Base-by-base conservation (phyloP, 2,329 filamentous ascomycete species). In the Pestalotiopsis sp. region DNA sequence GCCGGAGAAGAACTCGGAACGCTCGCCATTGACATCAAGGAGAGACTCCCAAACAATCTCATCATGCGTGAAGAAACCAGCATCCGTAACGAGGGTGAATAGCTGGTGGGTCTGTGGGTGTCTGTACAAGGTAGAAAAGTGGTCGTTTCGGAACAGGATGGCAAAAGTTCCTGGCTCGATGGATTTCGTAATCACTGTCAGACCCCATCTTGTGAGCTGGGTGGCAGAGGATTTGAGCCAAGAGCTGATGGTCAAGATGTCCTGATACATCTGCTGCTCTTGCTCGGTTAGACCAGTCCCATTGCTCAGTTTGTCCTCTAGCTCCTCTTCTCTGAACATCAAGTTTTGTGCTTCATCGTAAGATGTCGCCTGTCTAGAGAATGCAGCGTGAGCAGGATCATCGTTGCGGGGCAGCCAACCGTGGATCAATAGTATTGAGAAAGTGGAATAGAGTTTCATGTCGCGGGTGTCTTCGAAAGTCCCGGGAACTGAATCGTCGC, bases 31-130 rank as follows among this genome's bases (percentile, higher is more conserved):
- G 25, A 97, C 91, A 74, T 98, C 95, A 0, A 92, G 91, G 2
- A 99, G 85, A 11, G 92, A 96, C 80, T 99, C 96, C 96, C 96
- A 99, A 0, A 99, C 93, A 13, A 99, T 90, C 78, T 98, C 95
- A 17, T 94, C 92, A 73, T 98, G 94, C 11, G 86, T 88, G 12
- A 92, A 91, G 76, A 97, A 99, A 0, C 96, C 96, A 31, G 94
- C 92, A 77, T 99, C 96, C 0, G 96, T 98, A 14, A 99, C 94
- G 3, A 99, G 83, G 0, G 93, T 94, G 71, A 95, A 88, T 1
- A 98, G 85, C 72, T 93, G 87, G 56, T 89, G 85, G 0, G 91
- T 93, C 59, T 90, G 84, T 0, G 95, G 94, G 74, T 98, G 94
- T 70, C 95, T 93, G 80, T 97, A 97, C 0, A 99, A 80, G 0